Conservation (phyloP, 495 filamentous ascomycete genomes). For the Hyphodiscus hymeniophilus region DNA sequence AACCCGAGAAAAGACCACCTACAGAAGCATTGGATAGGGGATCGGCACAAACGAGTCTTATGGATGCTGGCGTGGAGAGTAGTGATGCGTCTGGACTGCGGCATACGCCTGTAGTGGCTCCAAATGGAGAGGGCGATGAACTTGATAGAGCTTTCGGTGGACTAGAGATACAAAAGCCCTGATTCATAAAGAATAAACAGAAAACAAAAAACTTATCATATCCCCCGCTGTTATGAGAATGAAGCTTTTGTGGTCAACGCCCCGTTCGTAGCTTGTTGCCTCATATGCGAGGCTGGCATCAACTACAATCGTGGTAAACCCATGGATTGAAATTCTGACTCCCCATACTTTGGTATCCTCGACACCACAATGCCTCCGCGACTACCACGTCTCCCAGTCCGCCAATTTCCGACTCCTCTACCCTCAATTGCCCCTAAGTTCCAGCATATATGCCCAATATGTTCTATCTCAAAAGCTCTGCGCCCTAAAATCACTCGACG, state of each 20-base stretch:
- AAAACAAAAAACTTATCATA: no score
- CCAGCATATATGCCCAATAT: conserved; percentile 22
- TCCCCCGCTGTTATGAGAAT: background rate
- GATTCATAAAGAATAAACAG: background rate
- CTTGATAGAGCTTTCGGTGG: conserved; percentile 85
- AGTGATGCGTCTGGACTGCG: conserved; percentile 25
- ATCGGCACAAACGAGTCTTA: conserved; percentile 22
- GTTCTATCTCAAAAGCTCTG: conserved; percentile 5
- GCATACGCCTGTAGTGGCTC: conserved; percentile 22
- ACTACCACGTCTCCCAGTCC: conserved; percentile 11
- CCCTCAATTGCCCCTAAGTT: conserved; percentile 12
- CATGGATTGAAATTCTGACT: background rate
- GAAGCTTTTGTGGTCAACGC: background rate
- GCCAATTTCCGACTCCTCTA: conserved; percentile 11
- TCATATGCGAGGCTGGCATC: conserved; percentile 4
- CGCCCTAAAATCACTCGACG: background rate
- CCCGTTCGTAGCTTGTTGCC: conserved; percentile 3
- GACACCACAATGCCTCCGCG: conserved; percentile 25
- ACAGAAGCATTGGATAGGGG: conserved; percentile 14
- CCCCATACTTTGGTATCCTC: background rate
- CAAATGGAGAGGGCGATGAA: conserved; percentile 55
- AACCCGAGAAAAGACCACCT: conserved; percentile 50
- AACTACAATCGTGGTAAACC: background rate
- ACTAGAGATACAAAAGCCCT: conserved; percentile 33
- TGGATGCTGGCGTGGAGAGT: conserved; percentile 38